Percentiles rank a stretch among this genome's conserved stretches.
Evolutionary conservation across 129 eudicot genomes (phyloP).

Genomic region (Helichrysum umbraculigerum): DNA sequence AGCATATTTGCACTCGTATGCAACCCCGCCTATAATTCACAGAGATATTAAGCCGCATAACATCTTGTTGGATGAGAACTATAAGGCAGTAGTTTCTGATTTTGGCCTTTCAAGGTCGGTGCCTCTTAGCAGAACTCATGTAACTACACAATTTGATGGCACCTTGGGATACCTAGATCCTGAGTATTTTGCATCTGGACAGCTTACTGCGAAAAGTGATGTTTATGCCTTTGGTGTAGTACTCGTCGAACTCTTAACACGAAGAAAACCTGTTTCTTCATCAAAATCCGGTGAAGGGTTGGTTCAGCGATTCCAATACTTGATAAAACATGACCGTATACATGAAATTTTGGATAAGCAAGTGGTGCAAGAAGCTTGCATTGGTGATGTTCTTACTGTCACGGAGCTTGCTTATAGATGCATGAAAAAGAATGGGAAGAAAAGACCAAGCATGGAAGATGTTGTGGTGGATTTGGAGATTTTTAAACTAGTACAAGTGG

Average conservation of each 20-base stretch:
- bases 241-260: constrained; percentile 37
- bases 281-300: constrained; percentile 16
- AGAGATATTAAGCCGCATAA: constrained; percentile 42
- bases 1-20: constrained; percentile 31
- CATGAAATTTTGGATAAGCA: constrained; percentile 27
- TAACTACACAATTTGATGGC: constrained; percentile 46
- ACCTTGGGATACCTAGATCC: constrained; percentile 51
- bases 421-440: constrained; percentile 22
- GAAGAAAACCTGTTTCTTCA: constrained; percentile 21
- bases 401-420: constrained; percentile 28
- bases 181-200: constrained; percentile 27
- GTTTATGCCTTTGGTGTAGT: constrained; percentile 46
- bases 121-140: constrained; percentile 36
- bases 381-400: constrained; percentile 20
- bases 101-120: constrained; percentile 40
- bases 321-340: constrained; percentile 19
- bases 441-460: constrained; percentile 29
- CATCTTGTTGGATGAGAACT: constrained; percentile 40
- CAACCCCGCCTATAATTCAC: constrained; percentile 37
- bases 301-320: constrained; percentile 18
- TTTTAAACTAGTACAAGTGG: neutral
- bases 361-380: constrained; percentile 24
- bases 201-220: constrained; percentile 47
- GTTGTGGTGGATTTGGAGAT: constrained; percentile 18
- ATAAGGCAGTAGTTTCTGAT: constrained; percentile 39